Conservation (phyloP, 2,329 filamentous ascomycete species). For the Amauroascus niger region DNA sequence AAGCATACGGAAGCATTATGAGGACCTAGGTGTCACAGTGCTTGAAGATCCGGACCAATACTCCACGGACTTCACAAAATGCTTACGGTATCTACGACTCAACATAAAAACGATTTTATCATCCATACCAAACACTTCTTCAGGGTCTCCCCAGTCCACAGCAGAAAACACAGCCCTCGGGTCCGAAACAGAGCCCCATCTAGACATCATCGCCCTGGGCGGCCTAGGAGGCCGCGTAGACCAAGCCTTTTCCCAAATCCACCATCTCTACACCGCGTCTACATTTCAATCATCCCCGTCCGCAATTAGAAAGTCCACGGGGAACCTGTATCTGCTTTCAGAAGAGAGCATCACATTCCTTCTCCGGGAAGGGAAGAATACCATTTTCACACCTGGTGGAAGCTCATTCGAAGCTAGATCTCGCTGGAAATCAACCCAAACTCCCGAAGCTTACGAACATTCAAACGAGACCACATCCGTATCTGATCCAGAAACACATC, state of each 20-base stretch:
- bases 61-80: conserved; percentile 86
- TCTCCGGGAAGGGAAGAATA: conserved; percentile 58
- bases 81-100: conserved; percentile 50
- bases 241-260: conserved; percentile 79
- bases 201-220: conserved; percentile 69
- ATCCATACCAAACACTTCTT: neutral
- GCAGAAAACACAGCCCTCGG: neutral
- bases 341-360: conserved; percentile 74
- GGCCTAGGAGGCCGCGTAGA: conserved; percentile 85
- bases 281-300: conserved; percentile 2
- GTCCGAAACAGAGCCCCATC: conserved; percentile 15
- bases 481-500: neutral
- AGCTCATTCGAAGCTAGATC: conserved; percentile 8
- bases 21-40: conserved; percentile 50
- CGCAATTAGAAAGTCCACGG: conserved; percentile 22
- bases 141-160: neutral
- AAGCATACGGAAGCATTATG: conserved; percentile 57
- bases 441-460: conserved; percentile 28
- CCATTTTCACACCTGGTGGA: conserved; percentile 52
- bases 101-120: conserved; percentile 24
- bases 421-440: neutral
- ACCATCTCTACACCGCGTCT: conserved; percentile 61
- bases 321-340: conserved; percentile 67
- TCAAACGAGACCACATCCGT: neutral
- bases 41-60: conserved; percentile 70